A percentile compares a stretch with the other conserved stretches of the same genome.
Evolutionary conservation across 78 protist genomes (phyloP).

Genomic region (Dictyostelium brefeldianum): DNA sequence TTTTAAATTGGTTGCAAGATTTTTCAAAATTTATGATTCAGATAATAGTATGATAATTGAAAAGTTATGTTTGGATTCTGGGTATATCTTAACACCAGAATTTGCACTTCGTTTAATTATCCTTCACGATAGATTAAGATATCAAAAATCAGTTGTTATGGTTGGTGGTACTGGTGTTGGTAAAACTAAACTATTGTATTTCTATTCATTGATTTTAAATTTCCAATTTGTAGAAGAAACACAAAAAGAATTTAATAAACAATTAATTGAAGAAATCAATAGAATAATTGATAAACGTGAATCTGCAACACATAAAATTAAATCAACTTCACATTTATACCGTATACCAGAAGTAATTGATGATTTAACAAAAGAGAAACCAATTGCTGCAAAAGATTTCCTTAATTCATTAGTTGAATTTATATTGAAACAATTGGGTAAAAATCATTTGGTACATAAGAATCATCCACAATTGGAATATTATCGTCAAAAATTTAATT

Average conservation of each 20-base stretch:
- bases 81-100: constrained; percentile 72
- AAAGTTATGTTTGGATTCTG: constrained; percentile 32
- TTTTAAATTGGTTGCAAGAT: constrained; percentile 30
- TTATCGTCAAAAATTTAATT: background rate
- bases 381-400: background rate
- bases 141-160: constrained; percentile 37
- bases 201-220: constrained; percentile 69
- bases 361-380: background rate
- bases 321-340: background rate
- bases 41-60: constrained; percentile 6
- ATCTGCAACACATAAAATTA: background rate
- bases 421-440: background rate
- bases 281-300: background rate
- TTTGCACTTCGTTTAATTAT: constrained; percentile 64
- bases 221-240: constrained; percentile 17
- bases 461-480: background rate
- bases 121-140: constrained; percentile 46
- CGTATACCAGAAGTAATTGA: background rate
- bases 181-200: constrained; percentile 56
- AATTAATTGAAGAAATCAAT: background rate
- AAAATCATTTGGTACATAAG: constrained; percentile 4
- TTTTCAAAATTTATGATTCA: constrained; percentile 23
- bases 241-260: background rate
- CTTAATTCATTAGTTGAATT: background rate
- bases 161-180: constrained; percentile 86